phyloP scores from a whole-genome alignment of 768 basidiomycete species.

The Macrolepiota fuliginosa region DNA sequence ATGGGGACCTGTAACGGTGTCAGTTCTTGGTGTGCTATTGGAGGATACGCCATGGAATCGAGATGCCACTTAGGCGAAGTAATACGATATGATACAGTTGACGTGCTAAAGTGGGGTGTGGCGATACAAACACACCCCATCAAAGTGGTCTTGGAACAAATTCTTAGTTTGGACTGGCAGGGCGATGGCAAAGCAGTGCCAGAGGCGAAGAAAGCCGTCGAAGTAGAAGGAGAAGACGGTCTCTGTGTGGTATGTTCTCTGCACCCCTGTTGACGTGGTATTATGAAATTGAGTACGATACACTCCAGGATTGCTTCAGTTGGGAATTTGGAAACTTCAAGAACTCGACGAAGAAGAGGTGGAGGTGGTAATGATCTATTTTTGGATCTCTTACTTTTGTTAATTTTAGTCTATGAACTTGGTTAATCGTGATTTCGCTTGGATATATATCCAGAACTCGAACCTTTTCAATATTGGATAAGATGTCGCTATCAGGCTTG shows the following conservation, averaged over 20 bases:
- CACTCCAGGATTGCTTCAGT: conserved; percentile 64
- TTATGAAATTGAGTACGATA: neutral
- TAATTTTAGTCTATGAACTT: neutral
- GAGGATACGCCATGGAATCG: conserved; percentile 83
- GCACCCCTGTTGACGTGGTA: neutral
- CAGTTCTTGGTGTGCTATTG: conserved; percentile 44
- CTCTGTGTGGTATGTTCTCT: conserved; percentile 59
- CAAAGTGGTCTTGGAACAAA: conserved; percentile 57
- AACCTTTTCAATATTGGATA: no score
- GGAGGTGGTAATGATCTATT: conserved; percentile 4
- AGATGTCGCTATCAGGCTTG: neutral
- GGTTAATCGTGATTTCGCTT: neutral
- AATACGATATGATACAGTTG: conserved; percentile 84
- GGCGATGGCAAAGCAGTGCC: conserved; percentile 20
- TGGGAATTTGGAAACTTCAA: conserved; percentile 62
- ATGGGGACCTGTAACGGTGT: conserved; percentile 82
- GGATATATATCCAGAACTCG: no score
- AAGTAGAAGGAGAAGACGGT: conserved; percentile 42
- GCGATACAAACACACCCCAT: conserved; percentile 73
- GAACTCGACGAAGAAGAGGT: conserved; percentile 18
- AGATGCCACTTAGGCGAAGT: conserved; percentile 88
- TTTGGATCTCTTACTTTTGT: neutral
- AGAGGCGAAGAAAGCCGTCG: conserved; percentile 24
- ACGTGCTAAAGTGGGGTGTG: conserved; percentile 76
- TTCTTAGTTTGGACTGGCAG: conserved; percentile 18